These are phyloP conservation scores for Penicillium samsonianum DNA, from an alignment of 495 filamentous ascomycete genomes.

Conservation along the genomic window DNA sequence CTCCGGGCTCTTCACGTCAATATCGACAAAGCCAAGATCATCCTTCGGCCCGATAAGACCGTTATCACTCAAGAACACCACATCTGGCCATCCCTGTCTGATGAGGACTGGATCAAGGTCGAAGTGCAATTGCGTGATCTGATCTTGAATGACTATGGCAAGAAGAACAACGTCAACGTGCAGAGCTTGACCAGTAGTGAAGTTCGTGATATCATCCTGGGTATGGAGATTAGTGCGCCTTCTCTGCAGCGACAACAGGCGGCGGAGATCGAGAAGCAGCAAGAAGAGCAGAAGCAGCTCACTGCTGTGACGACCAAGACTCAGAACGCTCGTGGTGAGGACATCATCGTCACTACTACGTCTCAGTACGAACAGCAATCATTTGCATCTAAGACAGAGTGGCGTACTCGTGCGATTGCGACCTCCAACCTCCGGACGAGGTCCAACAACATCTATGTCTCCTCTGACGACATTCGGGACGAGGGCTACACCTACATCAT, in stretches of 20 bases:
- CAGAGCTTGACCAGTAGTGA: constrained; percentile 94
- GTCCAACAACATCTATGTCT: constrained; percentile 98
- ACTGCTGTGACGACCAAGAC: constrained; percentile 98
- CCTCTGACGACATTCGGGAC: constrained; percentile 83
- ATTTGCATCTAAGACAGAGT: constrained; percentile 98
- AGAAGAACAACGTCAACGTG: constrained; percentile 99
- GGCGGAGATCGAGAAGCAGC: constrained; percentile 98
- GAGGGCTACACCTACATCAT: constrained; percentile 92
- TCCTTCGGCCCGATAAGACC: constrained; percentile 95
- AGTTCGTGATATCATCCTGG: constrained; percentile 97
- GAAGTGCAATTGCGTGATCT: constrained; percentile 94
- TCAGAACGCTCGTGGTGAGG: constrained; percentile 95
- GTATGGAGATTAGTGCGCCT: constrained; percentile 99
- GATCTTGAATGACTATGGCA: constrained; percentile 97
- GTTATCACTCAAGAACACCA: constrained; percentile 99
- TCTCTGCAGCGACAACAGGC: constrained; percentile 99
- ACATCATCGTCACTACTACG: constrained; percentile 97
- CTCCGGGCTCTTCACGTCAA: constrained; percentile 96
- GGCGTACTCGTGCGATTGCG: constrained; percentile 95
- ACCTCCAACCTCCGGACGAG: constrained; percentile 93
- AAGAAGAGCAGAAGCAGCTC: constrained; percentile 92
- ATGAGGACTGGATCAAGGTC: constrained; percentile 99
- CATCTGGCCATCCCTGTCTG: constrained; percentile 93
- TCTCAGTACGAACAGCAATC: constrained; percentile 96
- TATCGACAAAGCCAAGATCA: constrained; percentile 96